These are phyloP conservation scores for Colletotrichum liriopes DNA, from an alignment of 2,329 filamentous ascomycete genomes.

Conservation along the genomic window DNA sequence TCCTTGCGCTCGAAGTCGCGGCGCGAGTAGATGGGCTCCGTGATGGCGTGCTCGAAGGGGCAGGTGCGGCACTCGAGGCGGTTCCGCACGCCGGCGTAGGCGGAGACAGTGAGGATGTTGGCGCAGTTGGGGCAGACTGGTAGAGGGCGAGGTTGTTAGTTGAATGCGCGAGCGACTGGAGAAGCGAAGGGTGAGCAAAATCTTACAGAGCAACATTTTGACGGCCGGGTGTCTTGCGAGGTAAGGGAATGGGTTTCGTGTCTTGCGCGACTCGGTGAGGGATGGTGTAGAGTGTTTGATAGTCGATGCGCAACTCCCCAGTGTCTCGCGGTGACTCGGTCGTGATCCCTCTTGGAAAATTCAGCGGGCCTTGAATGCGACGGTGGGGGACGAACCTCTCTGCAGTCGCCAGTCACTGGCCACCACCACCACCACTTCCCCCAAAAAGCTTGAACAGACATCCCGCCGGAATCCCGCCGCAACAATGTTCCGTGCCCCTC, in stretches of 20 bases:
- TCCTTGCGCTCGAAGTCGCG: conserved; percentile 90
- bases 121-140: conserved; percentile 87
- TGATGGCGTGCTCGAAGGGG: conserved; percentile 90
- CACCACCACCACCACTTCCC: conserved; percentile 2
- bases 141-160: conserved; percentile 35
- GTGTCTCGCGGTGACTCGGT: conserved; percentile 5
- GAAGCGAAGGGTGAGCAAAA: not conserved
- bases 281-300: no score
- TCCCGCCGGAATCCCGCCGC: conserved; percentile 13
- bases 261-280: not conserved
- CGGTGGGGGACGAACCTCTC: conserved; percentile 34
- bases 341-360: conserved; percentile 30
- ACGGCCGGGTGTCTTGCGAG: conserved; percentile 1
- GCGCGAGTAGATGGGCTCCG: conserved; percentile 84
- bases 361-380: conserved; percentile 38
- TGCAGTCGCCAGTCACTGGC: not conserved
- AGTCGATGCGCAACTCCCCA: not conserved
- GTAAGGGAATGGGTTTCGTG: not conserved
- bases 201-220: conserved; percentile 78
- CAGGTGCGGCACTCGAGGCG: conserved; percentile 96
- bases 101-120: conserved; percentile 85
- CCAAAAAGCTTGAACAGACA: not conserved
- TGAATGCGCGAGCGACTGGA: conserved; percentile 11
- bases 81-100: conserved; percentile 74
- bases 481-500: conserved; percentile 36